Percentiles rank a stretch among this genome's conserved stretches.
phyloP scores from a whole-genome alignment of 306 rosid species.

The Trifolium dubium region DNA sequence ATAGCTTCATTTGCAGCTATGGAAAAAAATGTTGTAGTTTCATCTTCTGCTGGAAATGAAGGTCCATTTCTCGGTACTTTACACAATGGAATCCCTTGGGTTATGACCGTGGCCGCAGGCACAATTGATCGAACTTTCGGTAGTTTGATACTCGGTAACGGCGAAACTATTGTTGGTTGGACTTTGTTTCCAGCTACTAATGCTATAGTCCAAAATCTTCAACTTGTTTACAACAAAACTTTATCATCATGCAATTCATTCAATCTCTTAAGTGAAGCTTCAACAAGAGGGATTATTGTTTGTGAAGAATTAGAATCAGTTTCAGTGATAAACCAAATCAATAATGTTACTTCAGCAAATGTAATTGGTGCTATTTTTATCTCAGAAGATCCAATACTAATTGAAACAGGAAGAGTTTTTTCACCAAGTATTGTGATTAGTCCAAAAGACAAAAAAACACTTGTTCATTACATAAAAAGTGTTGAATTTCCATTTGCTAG shows the following conservation, averaged over 20 bases:
- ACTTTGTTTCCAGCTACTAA: constrained; percentile 45
- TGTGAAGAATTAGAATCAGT: constrained; percentile 38
- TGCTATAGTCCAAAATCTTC: constrained; percentile 27
- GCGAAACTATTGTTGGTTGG: constrained; percentile 48
- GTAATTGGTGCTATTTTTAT: constrained; percentile 49
- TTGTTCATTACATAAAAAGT: constrained; percentile 45
- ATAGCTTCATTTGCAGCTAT: constrained; percentile 52
- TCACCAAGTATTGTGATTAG: constrained; percentile 50
- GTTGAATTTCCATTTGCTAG: constrained; percentile 24
- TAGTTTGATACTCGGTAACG: constrained; percentile 41
- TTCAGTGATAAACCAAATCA: constrained; percentile 19
- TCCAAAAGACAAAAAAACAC: constrained; percentile 40
- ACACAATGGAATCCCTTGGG: constrained; percentile 51
- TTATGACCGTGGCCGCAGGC: constrained; percentile 42
- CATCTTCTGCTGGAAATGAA: constrained; percentile 46
- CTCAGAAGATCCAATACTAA: constrained; percentile 39
- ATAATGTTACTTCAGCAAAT: not conserved
- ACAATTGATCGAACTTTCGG: constrained; percentile 51
- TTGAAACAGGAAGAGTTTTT: constrained; percentile 35
- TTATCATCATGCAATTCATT: constrained; percentile 50
- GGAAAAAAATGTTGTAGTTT: constrained; percentile 51
- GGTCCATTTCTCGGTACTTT: constrained; percentile 39
- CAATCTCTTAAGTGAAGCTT: constrained; percentile 7
- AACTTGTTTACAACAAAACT: constrained; percentile 41
- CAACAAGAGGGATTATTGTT: constrained; percentile 32